A percentile compares a stretch with the other conserved stretches of the same genome.
phyloP scores from a whole-genome alignment of 1,139 yeast species.

The Geotrichum fermentans region DNA sequence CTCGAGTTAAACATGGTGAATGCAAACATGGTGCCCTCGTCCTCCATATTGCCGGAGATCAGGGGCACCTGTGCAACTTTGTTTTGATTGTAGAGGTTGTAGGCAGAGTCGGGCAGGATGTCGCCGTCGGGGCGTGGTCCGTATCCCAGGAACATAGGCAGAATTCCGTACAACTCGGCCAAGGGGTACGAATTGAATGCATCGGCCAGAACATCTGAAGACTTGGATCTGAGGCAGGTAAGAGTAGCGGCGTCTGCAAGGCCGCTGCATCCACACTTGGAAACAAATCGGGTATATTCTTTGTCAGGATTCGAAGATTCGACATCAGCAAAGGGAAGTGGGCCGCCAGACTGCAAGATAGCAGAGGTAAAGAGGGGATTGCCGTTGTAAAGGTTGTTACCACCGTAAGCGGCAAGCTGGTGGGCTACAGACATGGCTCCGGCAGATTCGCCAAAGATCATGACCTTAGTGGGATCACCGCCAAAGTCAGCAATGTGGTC shows the following conservation, averaged over 20 bases:
- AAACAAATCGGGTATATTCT: slow-evolving; percentile 20
- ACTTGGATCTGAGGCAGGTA: slow-evolving; percentile 20
- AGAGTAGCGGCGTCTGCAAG: slow-evolving; percentile 15
- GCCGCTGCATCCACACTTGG: slow-evolving; percentile 19
- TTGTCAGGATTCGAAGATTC: slow-evolving; percentile 21
- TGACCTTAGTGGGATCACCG: slow-evolving; percentile 38
- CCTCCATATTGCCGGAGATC: slow-evolving; percentile 26
- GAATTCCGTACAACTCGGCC: slow-evolving; percentile 6
- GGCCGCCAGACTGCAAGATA: slow-evolving; percentile 23
- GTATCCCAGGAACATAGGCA: slow-evolving; percentile 16
- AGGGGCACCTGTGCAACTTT: slow-evolving; percentile 24
- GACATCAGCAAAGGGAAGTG: slow-evolving; percentile 17
- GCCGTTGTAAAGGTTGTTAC: slow-evolving; percentile 23
- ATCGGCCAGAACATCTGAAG: slow-evolving; percentile 15
- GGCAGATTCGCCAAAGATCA: slow-evolving; percentile 40
- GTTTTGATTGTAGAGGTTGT: slow-evolving; percentile 17
- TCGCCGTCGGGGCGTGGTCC: slow-evolving; percentile 27
- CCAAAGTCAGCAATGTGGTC: slow-evolving; percentile 39
- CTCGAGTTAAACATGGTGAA: background rate
- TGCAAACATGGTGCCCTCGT: slow-evolving; percentile 27
- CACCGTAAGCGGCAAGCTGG: slow-evolving; percentile 29
- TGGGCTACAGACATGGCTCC: slow-evolving; percentile 38
- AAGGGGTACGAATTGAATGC: slow-evolving; percentile 20
- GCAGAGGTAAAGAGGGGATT: slow-evolving; percentile 32
- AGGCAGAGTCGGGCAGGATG: slow-evolving; percentile 16